phyloP scores from a whole-genome alignment of 1,284 basidiomycete genomes.

The Flammula alnicola region DNA sequence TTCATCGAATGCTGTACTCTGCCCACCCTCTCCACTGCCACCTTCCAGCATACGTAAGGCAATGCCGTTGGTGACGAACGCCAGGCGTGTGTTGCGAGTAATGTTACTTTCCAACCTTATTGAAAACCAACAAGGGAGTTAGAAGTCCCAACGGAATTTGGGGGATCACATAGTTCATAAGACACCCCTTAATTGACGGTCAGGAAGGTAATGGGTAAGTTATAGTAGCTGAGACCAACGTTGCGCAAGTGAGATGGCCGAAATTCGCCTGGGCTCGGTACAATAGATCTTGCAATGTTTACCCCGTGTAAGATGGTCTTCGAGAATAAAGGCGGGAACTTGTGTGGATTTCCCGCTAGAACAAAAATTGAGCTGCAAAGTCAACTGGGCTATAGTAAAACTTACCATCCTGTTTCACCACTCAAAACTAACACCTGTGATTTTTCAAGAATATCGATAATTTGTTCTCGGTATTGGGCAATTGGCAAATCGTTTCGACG shows the following conservation, averaged over 20 bases:
- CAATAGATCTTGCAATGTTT: slow-evolving; percentile 92
- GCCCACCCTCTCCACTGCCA: slow-evolving; percentile 65
- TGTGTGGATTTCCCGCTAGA: slow-evolving; percentile 96
- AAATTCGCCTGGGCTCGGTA: slow-evolving; percentile 96
- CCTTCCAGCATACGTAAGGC: slow-evolving; percentile 96
- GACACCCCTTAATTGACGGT: slow-evolving; percentile 63
- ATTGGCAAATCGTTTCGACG: slow-evolving; percentile 88
- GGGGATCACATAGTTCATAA: slow-evolving; percentile 87
- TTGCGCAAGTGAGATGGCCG: slow-evolving; percentile 95
- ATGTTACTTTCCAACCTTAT: slow-evolving; percentile 93
- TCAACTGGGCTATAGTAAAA: slow-evolving; percentile 14
- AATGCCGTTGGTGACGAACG: slow-evolving; percentile 94
- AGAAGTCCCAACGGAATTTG: slow-evolving; percentile 79
- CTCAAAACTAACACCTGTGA: slow-evolving; percentile 92
- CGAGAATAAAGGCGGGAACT: slow-evolving; percentile 93
- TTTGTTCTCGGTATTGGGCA: slow-evolving; percentile 80
- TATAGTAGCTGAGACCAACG: slow-evolving; percentile 45
- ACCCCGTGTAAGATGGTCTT: slow-evolving; percentile 86
- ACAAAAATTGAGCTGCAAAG: slow-evolving; percentile 7
- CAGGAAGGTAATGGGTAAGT: neutral
- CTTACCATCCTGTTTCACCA: slow-evolving; percentile 95
- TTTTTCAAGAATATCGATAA: slow-evolving; percentile 74
- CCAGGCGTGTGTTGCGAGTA: slow-evolving; percentile 79
- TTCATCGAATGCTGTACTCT: slow-evolving; percentile 87
- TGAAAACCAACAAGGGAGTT: slow-evolving; percentile 90